Evolutionary conservation across 208 protist species (phyloP).

Genomic region (Leishmania braziliensis): DNA sequence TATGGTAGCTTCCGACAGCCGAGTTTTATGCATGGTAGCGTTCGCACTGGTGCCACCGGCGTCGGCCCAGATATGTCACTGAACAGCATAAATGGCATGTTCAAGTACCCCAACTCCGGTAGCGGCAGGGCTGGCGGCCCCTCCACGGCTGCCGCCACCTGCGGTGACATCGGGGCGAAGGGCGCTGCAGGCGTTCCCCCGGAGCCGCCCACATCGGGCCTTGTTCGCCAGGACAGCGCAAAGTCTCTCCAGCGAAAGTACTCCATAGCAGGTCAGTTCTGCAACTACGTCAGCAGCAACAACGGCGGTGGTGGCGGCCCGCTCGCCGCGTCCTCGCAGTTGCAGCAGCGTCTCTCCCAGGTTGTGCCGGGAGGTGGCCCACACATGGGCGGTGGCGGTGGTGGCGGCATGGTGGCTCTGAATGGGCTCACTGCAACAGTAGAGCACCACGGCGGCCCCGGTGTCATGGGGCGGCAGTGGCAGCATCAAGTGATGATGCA

Average conservation of each 20-base stretch:
- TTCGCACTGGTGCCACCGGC: conserved; percentile 21
- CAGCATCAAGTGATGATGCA: conserved; percentile 22
- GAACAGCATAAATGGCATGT: conserved; percentile 20
- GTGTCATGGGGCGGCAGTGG: conserved; percentile 3
- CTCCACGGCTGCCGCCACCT: background rate
- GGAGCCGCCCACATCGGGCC: background rate
- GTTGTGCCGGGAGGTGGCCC: background rate
- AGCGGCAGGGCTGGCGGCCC: background rate
- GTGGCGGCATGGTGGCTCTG: conserved; percentile 4
- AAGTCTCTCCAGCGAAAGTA: conserved; percentile 36
- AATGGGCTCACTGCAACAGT: conserved; percentile 8
- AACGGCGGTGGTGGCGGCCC: background rate
- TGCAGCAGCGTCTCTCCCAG: conserved; percentile 5
- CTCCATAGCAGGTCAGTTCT: conserved; percentile 52
- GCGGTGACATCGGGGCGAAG: background rate
- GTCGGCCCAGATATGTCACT: conserved; percentile 29
- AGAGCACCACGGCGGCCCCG: background rate
- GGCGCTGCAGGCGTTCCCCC: background rate
- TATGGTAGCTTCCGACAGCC: conserved; percentile 38
- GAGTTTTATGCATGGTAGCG: conserved; percentile 21
- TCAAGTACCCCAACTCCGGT: background rate
- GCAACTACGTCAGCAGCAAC: conserved; percentile 13
- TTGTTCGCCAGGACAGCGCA: conserved; percentile 39
- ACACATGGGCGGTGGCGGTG: background rate
- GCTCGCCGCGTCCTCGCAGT: background rate